Evolutionary conservation across 805 yeast species (phyloP), one percentile per base, ranked within the genome.

Genomic region (Candida multigemmis): DNA sequence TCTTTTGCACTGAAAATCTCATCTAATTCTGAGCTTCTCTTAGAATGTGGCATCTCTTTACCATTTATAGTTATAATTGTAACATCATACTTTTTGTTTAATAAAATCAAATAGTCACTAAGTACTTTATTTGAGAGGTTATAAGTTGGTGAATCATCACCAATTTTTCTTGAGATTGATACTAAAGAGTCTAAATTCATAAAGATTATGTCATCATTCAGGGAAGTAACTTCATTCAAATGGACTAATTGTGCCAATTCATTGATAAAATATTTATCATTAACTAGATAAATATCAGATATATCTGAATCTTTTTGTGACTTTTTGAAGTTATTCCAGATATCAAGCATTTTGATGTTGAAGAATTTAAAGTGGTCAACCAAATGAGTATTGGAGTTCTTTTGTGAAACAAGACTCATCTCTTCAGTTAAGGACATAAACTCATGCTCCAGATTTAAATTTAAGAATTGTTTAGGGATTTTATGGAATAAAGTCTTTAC

Each of bases 201-300:
- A 7, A 64, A 44, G 4, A 64, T 41, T 14, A 51, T 40, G 24
- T 48, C 55, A 3, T 35, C 25, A 3, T 28, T 20, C 8, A 10
- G 23, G 9, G 23, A 20, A 7, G 42, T 31, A 10, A 46, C 24
- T 13, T 46, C 42, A 11, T 53, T 42, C 29, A 68, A 48, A 35
- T 56, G 66, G 12, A 60, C 53, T 36, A 69, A 48, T 42, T 70
- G 74, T 21, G 66, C 50, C 30, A 70, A 38, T 40, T 71, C 76
- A 30, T 50, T 59, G 32, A 68, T 63, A 46, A 60, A 70, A n/a
- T 48, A 37, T 35, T 61, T 58, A 37, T 69, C 74, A 40, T 56
- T 61, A 30, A 68, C 56, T 22, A 53, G 41, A 25, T 46, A 39
- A 36, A 50, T 40, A 24, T 31, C 13, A 38, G 27, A 29, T 39